Evolutionary conservation across 106 monocot genomes (phyloP).

Genomic region (Dendrobium nobile): DNA sequence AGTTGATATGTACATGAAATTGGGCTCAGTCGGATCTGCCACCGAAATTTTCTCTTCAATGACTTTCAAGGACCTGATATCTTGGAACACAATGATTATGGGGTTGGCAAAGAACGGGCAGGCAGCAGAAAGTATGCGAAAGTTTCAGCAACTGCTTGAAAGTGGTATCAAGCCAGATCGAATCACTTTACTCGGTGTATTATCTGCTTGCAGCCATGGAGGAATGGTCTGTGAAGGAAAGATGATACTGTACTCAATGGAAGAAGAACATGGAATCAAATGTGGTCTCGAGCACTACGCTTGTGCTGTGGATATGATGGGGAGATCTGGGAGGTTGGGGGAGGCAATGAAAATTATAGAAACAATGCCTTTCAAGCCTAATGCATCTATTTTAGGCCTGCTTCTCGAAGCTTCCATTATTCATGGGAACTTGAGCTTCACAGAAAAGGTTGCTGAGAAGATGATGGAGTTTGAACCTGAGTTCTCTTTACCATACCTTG

Average conservation of each 20-base stretch:
- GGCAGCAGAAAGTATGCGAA: slow-evolving; percentile 30
- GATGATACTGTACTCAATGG: slow-evolving; percentile 42
- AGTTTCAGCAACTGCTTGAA: slow-evolving; percentile 35
- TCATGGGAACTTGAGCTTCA: slow-evolving; percentile 27
- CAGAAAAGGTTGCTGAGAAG: slow-evolving; percentile 44
- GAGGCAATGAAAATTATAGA: slow-evolving; percentile 46
- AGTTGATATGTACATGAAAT: slow-evolving; percentile 54
- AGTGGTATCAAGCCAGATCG: slow-evolving; percentile 41
- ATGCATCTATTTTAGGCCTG: slow-evolving; percentile 17
- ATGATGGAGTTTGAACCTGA: slow-evolving; percentile 29
- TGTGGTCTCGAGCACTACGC: slow-evolving; percentile 39
- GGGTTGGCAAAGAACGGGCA: slow-evolving; percentile 58
- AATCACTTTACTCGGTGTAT: slow-evolving; percentile 54
- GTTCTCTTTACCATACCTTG: slow-evolving; percentile 31
- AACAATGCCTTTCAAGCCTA: slow-evolving; percentile 18
- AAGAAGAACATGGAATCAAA: slow-evolving; percentile 34
- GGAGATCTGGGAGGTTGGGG: slow-evolving; percentile 38
- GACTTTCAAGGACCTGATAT: slow-evolving; percentile 40
- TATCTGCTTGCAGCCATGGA: slow-evolving; percentile 48
- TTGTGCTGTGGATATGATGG: slow-evolving; percentile 57
- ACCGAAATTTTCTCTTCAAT: slow-evolving; percentile 36
- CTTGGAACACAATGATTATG: slow-evolving; percentile 61
- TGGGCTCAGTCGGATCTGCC: slow-evolving; percentile 37
- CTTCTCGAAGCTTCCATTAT: slow-evolving; percentile 52
- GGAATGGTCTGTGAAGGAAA: slow-evolving; percentile 45